Conservation (phyloP, 345 rosid species). For the Nasturtium officinale region DNA sequence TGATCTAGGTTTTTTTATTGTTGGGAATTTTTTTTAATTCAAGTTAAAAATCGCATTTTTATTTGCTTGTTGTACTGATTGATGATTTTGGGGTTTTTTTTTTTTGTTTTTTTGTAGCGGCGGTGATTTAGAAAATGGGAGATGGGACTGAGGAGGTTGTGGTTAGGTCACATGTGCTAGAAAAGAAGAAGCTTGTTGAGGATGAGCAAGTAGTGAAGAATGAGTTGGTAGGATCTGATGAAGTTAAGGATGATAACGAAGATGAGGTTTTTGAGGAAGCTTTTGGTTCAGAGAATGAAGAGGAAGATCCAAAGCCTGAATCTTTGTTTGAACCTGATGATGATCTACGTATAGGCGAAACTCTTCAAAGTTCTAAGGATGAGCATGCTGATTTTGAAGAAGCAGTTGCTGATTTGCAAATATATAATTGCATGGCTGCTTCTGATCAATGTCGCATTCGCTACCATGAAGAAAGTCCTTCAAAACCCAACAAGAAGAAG, state of each 20-base stretch:
- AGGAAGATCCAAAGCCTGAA: constrained; percentile 32
- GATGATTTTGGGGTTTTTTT: constrained; percentile 20
- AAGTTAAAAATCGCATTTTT: too few species aligned
- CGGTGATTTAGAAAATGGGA: constrained; percentile 58
- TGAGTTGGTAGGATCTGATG: constrained; percentile 42
- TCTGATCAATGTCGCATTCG: constrained; percentile 26
- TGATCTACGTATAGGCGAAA: constrained; percentile 16
- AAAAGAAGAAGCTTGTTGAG: constrained; percentile 42
- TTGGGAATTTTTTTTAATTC: too few species aligned
- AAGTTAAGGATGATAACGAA: constrained; percentile 48
- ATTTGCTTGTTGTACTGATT: constrained; percentile 7
- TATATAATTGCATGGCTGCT: constrained; percentile 44
- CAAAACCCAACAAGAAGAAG: constrained; percentile 48
- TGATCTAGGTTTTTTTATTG: constrained; percentile 45
- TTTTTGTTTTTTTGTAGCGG: constrained; percentile 21
- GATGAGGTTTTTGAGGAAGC: constrained; percentile 83
- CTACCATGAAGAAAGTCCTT: constrained; percentile 25
- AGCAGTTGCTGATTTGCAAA: constrained; percentile 33
- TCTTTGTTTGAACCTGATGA: not conserved
- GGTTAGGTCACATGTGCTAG: constrained; percentile 43
- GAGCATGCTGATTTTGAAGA: constrained; percentile 60
- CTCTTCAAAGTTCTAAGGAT: constrained; percentile 35
- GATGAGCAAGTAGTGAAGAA: constrained; percentile 24
- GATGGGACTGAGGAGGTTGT: constrained; percentile 47
- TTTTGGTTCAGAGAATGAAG: constrained; percentile 51